These are phyloP conservation scores for Tylopilus sp. DNA, from an alignment of 768 basidiomycete genomes.

Conservation along the genomic window DNA sequence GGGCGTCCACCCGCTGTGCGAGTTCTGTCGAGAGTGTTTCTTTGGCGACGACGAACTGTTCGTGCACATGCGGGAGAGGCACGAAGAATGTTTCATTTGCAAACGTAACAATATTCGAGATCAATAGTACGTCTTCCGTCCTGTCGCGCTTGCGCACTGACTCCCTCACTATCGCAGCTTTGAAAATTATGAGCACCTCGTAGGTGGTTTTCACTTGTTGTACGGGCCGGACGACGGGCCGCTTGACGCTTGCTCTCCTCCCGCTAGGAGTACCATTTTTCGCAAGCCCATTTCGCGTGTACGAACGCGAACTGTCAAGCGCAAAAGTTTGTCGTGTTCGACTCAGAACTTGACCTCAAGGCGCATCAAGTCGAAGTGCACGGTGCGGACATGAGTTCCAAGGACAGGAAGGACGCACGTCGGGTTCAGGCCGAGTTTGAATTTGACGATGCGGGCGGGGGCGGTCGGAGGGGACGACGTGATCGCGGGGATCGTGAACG, in stretches of 20 bases:
- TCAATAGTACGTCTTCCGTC: slow-evolving; percentile 70
- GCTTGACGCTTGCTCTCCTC: slow-evolving; percentile 2
- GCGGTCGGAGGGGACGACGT: slow-evolving; percentile 43
- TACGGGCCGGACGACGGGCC: background rate
- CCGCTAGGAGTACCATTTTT: slow-evolving; percentile 73
- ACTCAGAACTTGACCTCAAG: slow-evolving; percentile 80
- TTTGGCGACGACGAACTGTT: slow-evolving; percentile 94
- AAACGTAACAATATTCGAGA: slow-evolving; percentile 75
- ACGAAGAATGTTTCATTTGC: slow-evolving; percentile 97
- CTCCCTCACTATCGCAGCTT: slow-evolving; percentile 49
- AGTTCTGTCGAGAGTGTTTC: slow-evolving; percentile 91
- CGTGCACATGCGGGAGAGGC: slow-evolving; percentile 85
- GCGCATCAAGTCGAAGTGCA: slow-evolving; percentile 89
- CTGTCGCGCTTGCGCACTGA: background rate
- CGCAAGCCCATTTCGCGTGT: slow-evolving; percentile 75
- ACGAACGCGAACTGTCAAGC: slow-evolving; percentile 67
- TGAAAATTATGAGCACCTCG: slow-evolving; percentile 72
- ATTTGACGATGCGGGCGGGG: slow-evolving; percentile 55
- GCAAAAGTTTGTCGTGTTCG: slow-evolving; percentile 94
- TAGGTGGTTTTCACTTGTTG: slow-evolving; percentile 36
- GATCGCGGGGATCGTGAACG: slow-evolving; percentile 48
- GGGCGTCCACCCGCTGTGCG: slow-evolving; percentile 74
- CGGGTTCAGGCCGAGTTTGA: slow-evolving; percentile 64
- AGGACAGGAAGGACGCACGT: slow-evolving; percentile 65
- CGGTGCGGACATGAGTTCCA: slow-evolving; percentile 65